Conservation (phyloP, 2,329 filamentous ascomycete genomes). For the Scedosporium apiospermum region DNA sequence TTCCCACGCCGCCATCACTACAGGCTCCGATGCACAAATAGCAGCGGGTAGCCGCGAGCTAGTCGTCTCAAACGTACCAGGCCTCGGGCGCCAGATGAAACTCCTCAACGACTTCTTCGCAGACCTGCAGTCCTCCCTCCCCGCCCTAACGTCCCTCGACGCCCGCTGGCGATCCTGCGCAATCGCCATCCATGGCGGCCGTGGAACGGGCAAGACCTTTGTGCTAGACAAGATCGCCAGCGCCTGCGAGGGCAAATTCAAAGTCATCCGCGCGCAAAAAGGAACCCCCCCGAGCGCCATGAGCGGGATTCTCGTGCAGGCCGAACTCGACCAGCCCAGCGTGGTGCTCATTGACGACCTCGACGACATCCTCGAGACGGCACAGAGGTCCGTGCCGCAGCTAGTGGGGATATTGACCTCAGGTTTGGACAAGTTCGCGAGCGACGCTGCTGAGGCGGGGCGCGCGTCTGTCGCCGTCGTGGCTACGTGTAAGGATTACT, state of each 20-base stretch:
- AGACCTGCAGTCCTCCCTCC: background rate
- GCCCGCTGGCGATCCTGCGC: constrained; percentile 33
- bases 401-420: constrained; percentile 39
- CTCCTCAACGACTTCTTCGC: constrained; percentile 57
- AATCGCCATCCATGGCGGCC: constrained; percentile 69
- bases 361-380: constrained; percentile 56
- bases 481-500: constrained; percentile 61
- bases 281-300: constrained; percentile 50
- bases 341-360: constrained; percentile 73
- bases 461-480: constrained; percentile 59
- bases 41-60: constrained; percentile 23
- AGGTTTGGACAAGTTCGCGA: constrained; percentile 46
- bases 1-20: background rate
- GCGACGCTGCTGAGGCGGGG: constrained; percentile 24
- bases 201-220: constrained; percentile 76
- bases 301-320: constrained; percentile 59
- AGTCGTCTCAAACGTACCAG: constrained; percentile 50
- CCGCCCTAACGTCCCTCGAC: background rate
- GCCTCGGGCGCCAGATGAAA: constrained; percentile 53
- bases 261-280: constrained; percentile 50
- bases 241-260: constrained; percentile 55
- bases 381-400: constrained; percentile 33
- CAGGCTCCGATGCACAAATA: background rate
- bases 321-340: constrained; percentile 59
- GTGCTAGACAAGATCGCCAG: constrained; percentile 58